Base-by-base conservation (phyloP, 2,329 filamentous ascomycete genomes). In the Exophiala spinifera region DNA sequence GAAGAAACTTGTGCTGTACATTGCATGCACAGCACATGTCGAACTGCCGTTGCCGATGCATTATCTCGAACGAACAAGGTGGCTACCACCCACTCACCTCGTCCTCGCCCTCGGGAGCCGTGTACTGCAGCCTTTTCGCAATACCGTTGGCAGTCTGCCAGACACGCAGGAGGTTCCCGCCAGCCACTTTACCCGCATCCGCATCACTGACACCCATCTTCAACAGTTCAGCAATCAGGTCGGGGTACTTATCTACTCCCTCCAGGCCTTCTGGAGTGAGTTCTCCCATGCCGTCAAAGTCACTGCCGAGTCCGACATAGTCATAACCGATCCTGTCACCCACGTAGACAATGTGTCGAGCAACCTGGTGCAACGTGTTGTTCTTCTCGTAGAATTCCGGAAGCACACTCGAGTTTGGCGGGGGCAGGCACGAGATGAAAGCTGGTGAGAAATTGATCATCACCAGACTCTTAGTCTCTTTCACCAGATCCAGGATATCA, bases 401-500 rank as follows among this genome's bases (percentile, higher is more conserved):
- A 4, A 95, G 67, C 0, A 86, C 87, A 39, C 82, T 80, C 14
- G 78, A 73, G 3, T 79, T 76, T 28, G 80, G 77, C 1, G 79
- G 74, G 8, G 81, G 78, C 1, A 79, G 76, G 69, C 91, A 96
- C 23, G 86, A 88, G 57, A 96, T 83, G 69, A 96, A 96, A 15
- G 85, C 84, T 0, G 90, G 89, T 14, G 82, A 76, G 66, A 96
- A 95, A 69, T 95, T 96, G 59, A 96, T 83, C 90, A 96, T 95
- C 49, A 96, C 88, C 8, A 97, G 65, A 2, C 87, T 87, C 58
- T 86, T 82, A 2, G 80, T 83, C 64, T 82, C 70, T 69, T 88
- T 89, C 34, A 96, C 88, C 1, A 94, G 75, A 36, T 86, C 73
- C 6, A 97, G 76, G 13, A 96, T 83, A 52, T 91, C 81, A 61